These are phyloP conservation scores for Rhamnella rubrinervis DNA, from an alignment of 331 rosid species.

Conservation along the genomic window DNA sequence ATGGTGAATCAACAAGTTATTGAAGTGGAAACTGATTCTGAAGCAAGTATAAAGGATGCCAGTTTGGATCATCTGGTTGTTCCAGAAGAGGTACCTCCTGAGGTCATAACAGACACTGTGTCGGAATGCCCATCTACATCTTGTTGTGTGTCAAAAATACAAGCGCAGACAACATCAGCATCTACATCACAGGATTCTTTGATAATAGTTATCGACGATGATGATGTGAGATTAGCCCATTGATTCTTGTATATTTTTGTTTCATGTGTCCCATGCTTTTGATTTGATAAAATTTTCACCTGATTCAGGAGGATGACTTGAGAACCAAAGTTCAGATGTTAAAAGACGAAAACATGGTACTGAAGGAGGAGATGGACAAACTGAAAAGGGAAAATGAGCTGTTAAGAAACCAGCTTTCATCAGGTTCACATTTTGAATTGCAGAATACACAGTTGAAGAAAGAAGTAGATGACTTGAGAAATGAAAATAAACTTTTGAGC, in stretches of 20 bases:
- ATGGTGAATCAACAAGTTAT: background rate
- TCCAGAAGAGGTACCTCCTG: background rate
- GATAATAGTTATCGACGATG: background rate
- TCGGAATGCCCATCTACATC: background rate
- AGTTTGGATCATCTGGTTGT: background rate
- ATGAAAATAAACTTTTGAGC: constrained; percentile 28
- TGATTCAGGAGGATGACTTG: constrained; percentile 26
- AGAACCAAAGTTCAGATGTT: constrained; percentile 26
- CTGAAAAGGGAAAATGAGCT: constrained; percentile 38
- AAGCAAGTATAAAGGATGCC: background rate
- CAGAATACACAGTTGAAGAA: constrained; percentile 35
- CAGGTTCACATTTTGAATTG: constrained; percentile 23
- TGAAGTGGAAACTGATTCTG: constrained; percentile 8
- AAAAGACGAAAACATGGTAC: constrained; percentile 36
- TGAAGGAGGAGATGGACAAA: constrained; percentile 31
- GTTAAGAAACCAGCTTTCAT: constrained; percentile 26
- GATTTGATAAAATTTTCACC: background rate
- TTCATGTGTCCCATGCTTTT: background rate
- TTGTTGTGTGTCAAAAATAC: background rate
- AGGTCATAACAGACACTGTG: background rate
- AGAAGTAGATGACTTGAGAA: constrained; percentile 36
- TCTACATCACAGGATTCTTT: background rate
- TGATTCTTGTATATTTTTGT: background rate
- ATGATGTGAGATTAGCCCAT: constrained; percentile 5
- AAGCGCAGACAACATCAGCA: background rate